Base-by-base conservation (phyloP, 1,139 yeast genomes). In the Blastobotrys proliferans region DNA sequence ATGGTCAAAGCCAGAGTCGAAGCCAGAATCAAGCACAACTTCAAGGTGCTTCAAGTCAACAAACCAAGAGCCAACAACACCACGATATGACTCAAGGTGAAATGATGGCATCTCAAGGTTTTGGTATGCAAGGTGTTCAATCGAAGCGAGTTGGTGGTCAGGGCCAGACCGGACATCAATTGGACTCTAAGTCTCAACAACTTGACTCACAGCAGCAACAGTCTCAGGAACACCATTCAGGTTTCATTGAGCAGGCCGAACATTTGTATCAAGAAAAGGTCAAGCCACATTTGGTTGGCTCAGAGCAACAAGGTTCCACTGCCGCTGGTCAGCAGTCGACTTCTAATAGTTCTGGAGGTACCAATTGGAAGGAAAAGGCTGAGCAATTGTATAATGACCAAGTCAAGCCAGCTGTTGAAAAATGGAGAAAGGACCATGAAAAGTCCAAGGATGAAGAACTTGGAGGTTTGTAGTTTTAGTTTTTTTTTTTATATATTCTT, bases 401-500 rank as follows among this genome's bases (percentile, higher is more conserved):
- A 24, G 28, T 36, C 41, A 37, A 41, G 38, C 38, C 45, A 11
- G 37, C 16, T 22, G 26, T 41, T 20, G 28, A 32, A 17, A 36
- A 37, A 28, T 13, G 21, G 11, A 29, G 18, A n/a, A n/a, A n/a
- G 10, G 29, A 32, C 22, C 9, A 22, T 8, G 28, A 16, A 10
- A 24, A 35, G 13, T 19, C 21, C 4, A 14, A 21, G 13, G 28
- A 18, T 6, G 35, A 34, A 13, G 17, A 35, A 13, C n/a, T 35
- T 26, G 38, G 38, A 17, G 38, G 38, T 11, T 26, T 36, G 40
- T 36, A 36, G 17, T 38, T 38, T 30, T 13, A 36, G 6, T 28
- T 14, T 28, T 28, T 27, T 17, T 19, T 40, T 16, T 19, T 40
- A 20, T 30, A 13, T 24, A 29, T 21, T 22, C 22, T 21, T 13